Evolutionary conservation across 108 stramenopile species (phyloP), one percentile per base, ranked within the genome.

Genomic region (Seminavis robusta): DNA sequence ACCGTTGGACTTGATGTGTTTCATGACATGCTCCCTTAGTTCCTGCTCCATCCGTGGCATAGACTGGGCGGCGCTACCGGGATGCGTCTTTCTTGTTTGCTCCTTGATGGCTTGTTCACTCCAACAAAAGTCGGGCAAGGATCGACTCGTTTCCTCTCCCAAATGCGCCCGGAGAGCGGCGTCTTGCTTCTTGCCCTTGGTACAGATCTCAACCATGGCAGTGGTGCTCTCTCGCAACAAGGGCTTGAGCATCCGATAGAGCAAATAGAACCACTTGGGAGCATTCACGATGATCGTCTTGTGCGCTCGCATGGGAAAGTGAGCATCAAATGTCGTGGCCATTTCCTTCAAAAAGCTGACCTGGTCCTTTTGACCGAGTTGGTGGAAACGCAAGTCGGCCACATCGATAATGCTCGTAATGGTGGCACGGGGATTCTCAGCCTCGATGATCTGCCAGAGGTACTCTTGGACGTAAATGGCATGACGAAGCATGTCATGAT

Each of bases 351-450:
- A 55, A 53, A 90, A 90, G 16, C 44, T 55, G 21, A 79, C 56
- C 20, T 75, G 64, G 36, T 85, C 73, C 6, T 50, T 59, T 46
- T 81, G 65, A 34, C 56, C 57, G 31, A 77, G 44, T 17, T 59
- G 66, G 3, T 59, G 47, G 27, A 83, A 72, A 0, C 53, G 37
- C 17, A 83, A 40, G 8, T 80, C 83, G 26, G 37, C 46, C 65
- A 85, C 53, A 73, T 90, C 88, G 54, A 90, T 42, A 1, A 90
- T 56, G 29, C 59, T 71, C 21, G 82, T 83, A 84, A 90, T 90
- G 26, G 76, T 65, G 15, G 63, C 73, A 33, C 69, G 61, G 15
- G 73, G 71, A 23, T 47, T 51, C 15, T 53, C 64, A 8, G 76
- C 67, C 25, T 90, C 84, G 15, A 85, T 27, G 10, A 86, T 68